Evolutionary conservation across 768 basidiomycete species (phyloP), one percentile per base, ranked within the genome.

Genomic region (Galerina sulciceps): DNA sequence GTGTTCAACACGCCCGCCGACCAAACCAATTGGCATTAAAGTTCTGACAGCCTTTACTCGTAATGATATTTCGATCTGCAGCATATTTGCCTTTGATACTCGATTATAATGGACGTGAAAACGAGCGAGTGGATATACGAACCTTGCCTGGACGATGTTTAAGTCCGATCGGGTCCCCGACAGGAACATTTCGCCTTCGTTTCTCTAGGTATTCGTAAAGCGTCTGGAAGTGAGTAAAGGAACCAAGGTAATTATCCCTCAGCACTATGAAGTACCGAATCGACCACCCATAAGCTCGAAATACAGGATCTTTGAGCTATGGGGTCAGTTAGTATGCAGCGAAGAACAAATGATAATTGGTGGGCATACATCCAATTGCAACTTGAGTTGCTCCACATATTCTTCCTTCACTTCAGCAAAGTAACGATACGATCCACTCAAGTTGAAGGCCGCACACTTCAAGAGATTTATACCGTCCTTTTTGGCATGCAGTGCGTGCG

Each of bases 191-290:
- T 50, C 76, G 78, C 43, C 76, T 79, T 41, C 86, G 81, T 66
- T 87, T 90, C 53, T 88, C 84, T 45, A 94, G 76, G 69, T 94
- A 96, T 75, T 99, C 96, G 18, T 82, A 83, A 41, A 94, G 79
- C 0, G 93, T 97, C 2, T 89, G 88, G 66, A 96, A 98, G 64
- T 96, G 91, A 1, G 94, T 97, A 73, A 97, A 99, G 4, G 85
- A 82, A 10, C 96, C 96, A 49, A 98, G 86, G 73, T 99, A 99
- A 73, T 98, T 98, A 67, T 96, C 94, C 45, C 90, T 87, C 57
- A 97, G 68, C 40, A 89, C 85, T 86, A 99, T 91, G 63, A 96
- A 81, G 67, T 94, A 88, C 37, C 95, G 86, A 59, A 96, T 83
- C 2, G 87, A 87, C 96, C 96, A 97, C 20, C 94, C 96, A 52